phyloP scores from a whole-genome alignment of 305 asterid species.

The Solanum aculeatissimum region DNA sequence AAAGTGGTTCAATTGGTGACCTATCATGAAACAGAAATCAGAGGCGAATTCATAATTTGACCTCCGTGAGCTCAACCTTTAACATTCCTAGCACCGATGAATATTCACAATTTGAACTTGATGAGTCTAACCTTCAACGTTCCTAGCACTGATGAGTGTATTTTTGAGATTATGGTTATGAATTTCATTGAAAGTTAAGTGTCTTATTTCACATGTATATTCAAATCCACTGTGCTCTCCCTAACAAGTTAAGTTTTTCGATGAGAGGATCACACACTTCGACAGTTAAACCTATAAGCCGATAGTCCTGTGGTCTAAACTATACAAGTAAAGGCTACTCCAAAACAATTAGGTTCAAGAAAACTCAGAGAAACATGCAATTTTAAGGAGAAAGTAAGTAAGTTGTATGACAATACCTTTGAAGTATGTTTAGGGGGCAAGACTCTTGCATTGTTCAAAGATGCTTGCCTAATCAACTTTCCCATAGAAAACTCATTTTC shows the following conservation, averaged over 20 bases:
- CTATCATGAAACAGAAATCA: neutral
- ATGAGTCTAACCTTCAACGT: neutral
- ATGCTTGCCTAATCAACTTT: constrained; percentile 56
- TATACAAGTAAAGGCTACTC: neutral
- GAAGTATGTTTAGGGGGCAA: constrained; percentile 10
- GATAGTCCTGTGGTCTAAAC: neutral
- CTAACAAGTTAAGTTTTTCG: neutral
- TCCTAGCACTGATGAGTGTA: neutral
- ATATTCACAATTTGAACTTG: neutral
- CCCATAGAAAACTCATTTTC: constrained; percentile 59
- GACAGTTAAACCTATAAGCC: too few relatives aligned
- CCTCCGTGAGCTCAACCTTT: neutral
- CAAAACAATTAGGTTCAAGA: neutral
- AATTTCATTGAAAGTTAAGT: neutral
- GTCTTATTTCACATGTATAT: neutral
- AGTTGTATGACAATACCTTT: constrained; percentile 22
- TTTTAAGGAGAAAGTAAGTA: neutral
- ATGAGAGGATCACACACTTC: neutral
- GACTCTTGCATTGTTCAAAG: constrained; percentile 19
- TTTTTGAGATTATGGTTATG: neutral
- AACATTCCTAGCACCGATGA: neutral
- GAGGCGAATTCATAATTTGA: neutral
- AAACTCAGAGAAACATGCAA: neutral
- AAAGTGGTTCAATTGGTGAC: neutral
- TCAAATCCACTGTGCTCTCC: neutral